Percentiles rank a stretch among this genome's conserved stretches.
These are phyloP conservation scores for Salix exigua DNA, from an alignment of 345 rosid species.

Conservation along the genomic window DNA sequence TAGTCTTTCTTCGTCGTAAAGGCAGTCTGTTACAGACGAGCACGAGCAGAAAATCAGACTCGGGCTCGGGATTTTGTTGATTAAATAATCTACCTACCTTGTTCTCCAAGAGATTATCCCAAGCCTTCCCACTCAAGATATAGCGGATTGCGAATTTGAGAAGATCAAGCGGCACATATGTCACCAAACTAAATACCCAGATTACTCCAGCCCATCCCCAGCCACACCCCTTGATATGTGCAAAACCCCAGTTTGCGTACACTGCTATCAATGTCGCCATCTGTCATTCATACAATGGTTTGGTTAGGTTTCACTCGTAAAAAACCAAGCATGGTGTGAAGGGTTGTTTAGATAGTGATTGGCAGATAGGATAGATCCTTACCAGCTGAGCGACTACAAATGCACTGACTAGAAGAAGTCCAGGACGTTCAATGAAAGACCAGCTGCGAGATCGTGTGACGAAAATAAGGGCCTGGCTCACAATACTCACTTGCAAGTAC, in stretches of 20 bases:
- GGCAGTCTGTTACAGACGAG: constrained; percentile 51
- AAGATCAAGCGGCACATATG: constrained; percentile 71
- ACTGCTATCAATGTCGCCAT: constrained; percentile 76
- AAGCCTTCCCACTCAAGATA: constrained; percentile 72
- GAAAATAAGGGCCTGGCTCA: constrained; percentile 87
- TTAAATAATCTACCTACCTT: constrained; percentile 50
- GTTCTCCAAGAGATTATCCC: constrained; percentile 74
- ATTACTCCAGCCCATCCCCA: constrained; percentile 99
- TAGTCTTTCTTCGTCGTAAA: constrained; percentile 90
- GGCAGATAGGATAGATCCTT: background rate
- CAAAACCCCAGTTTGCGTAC: constrained; percentile 79
- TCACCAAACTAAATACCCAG: constrained; percentile 75
- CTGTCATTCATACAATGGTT: constrained; percentile 20
- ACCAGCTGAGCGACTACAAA: constrained; percentile 78
- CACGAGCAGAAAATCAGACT: background rate
- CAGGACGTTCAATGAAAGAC: constrained; percentile 78
- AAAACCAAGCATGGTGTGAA: background rate
- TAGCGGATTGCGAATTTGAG: constrained; percentile 70
- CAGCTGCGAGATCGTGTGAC: constrained; percentile 89
- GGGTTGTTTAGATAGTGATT: background rate
- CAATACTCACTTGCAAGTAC: constrained; percentile 81
- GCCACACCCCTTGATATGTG: constrained; percentile 59
- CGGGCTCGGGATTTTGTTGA: background rate
- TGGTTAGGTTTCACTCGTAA: background rate
- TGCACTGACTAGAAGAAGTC: constrained; percentile 56